Conservation (phyloP, 257 asterid genomes). For the Solanum acaule region DNA sequence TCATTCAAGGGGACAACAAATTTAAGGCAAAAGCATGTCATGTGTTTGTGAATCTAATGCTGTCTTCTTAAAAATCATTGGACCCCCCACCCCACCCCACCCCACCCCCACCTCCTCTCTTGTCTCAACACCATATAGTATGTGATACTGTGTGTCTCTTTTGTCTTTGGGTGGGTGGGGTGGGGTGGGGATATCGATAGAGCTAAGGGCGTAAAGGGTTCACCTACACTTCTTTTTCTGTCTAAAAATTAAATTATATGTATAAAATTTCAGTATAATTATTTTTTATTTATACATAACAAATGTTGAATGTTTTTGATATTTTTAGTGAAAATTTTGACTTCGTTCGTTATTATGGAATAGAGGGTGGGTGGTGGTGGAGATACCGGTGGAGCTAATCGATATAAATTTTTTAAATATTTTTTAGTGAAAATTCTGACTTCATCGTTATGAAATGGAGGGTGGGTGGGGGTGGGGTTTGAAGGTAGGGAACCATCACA, state of each 20-base stretch:
- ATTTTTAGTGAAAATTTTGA: not conserved
- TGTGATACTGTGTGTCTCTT: not conserved
- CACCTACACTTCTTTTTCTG: accelerated
- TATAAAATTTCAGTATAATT: not conserved
- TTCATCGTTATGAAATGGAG: not conserved
- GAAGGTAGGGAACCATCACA: slow-evolving; percentile 1
- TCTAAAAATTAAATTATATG: not conserved
- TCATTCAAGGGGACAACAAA: not conserved
- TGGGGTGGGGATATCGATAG: too few species aligned
- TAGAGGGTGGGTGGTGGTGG: not conserved
- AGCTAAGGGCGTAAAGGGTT: not conserved
- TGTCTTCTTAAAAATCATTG: not conserved
- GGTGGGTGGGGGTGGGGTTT: not conserved
- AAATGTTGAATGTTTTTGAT: too few species aligned
- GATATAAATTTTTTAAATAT: too few species aligned
- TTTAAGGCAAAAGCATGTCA: not conserved
- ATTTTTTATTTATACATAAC: not conserved
- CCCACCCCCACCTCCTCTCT: not conserved
- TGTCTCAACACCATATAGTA: not conserved
- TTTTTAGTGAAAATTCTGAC: not conserved
- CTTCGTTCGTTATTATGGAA: not conserved
- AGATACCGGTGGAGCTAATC: not conserved
- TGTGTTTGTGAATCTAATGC: not conserved
- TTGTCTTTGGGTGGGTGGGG: not conserved
- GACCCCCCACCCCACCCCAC: too few species aligned